Conservation (phyloP, 2,329 filamentous ascomycete species). For the Fusarium brevicatenulatum region DNA sequence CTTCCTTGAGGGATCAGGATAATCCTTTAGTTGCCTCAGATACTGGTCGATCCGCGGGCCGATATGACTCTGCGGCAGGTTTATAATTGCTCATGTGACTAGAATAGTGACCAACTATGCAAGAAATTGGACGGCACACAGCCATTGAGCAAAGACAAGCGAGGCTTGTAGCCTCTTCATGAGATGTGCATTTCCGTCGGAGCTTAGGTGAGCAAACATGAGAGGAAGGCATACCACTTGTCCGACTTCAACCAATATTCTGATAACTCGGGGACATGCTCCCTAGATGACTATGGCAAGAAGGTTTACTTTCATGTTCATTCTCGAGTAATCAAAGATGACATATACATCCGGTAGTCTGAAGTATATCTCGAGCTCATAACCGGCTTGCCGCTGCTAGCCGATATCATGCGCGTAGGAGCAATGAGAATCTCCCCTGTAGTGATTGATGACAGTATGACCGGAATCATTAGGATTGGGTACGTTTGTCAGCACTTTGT, state of each 20-base stretch:
- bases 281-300: rapidly evolving
- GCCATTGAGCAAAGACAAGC: rapidly evolving
- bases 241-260: neutral
- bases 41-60: rapidly evolving
- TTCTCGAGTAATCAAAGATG: rapidly evolving
- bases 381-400: neutral
- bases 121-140: neutral
- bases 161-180: rapidly evolving
- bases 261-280: rapidly evolving
- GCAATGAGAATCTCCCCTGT: neutral
- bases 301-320: rapidly evolving
- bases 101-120: rapidly evolving
- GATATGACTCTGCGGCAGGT: neutral
- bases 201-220: too few relatives aligned
- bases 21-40: rapidly evolving
- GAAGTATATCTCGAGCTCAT: too few relatives aligned
- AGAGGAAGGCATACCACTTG: neutral
- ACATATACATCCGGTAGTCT: neutral
- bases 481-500: neutral
- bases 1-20: neutral
- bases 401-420: neutral
- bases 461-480: neutral
- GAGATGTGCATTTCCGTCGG: neutral
- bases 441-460: neutral
- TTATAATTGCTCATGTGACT: rapidly evolving